A percentile compares a stretch with the other conserved stretches of the same genome.
Evolutionary conservation across 441 rosid species (phyloP).

Genomic region (Pelargonium australe): DNA sequence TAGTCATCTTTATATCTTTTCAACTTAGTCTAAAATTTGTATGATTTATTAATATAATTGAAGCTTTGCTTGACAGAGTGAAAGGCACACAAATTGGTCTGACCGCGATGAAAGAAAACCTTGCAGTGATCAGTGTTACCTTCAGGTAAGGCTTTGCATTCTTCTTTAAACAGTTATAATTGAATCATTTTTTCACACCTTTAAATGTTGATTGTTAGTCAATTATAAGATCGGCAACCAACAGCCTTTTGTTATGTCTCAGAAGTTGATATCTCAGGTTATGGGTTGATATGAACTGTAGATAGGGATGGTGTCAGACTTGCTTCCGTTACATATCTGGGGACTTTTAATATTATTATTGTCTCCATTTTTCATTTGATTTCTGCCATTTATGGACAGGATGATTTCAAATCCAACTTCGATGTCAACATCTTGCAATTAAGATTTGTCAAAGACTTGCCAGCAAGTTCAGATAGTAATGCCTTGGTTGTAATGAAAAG

Average conservation of each 20-base stretch:
- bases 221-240: background rate
- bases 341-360: background rate
- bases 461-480: slow-evolving; percentile 26
- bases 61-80: slow-evolving; percentile 48
- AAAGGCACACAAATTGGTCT: slow-evolving; percentile 44
- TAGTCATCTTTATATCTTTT: slow-evolving; percentile 6
- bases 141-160: slow-evolving; percentile 40
- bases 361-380: slow-evolving; percentile 10
- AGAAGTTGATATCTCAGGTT: background rate
- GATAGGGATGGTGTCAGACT: background rate
- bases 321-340: background rate
- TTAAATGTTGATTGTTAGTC: too few relatives aligned
- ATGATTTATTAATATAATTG: slow-evolving; percentile 20
- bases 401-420: slow-evolving; percentile 19
- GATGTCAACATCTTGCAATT: slow-evolving; percentile 37
- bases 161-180: background rate
- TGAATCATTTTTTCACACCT: too few relatives aligned
- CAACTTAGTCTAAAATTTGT: slow-evolving; percentile 2
- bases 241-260: background rate
- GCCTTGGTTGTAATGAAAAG: slow-evolving; percentile 19
- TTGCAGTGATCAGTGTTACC: slow-evolving; percentile 71
- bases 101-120: slow-evolving; percentile 63
- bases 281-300: background rate
- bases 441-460: slow-evolving; percentile 34
- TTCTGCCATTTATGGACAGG: background rate